Percentiles rank a stretch among this genome's conserved stretches.
Conservation (phyloP, 257 asterid genomes). For the Solanum lignicaule region DNA sequence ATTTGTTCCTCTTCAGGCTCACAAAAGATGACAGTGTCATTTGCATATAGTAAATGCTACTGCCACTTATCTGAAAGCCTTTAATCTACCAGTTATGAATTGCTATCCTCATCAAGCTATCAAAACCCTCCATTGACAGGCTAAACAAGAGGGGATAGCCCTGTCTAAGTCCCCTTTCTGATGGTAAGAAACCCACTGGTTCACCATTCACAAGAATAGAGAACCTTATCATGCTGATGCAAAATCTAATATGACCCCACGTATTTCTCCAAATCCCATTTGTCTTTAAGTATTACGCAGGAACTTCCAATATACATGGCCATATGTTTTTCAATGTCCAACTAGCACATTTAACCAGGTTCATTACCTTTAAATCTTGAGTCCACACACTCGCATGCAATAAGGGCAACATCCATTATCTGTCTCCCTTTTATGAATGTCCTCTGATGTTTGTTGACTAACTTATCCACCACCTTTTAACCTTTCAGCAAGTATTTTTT, state of each 20-base stretch:
- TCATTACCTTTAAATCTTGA: neutral
- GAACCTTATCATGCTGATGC: neutral
- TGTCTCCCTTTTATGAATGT: neutral
- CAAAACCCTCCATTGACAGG: neutral
- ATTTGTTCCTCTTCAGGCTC: neutral
- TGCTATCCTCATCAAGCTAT: neutral
- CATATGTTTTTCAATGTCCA: neutral
- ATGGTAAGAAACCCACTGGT: neutral
- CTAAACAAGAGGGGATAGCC: neutral
- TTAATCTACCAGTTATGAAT: neutral
- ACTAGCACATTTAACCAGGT: neutral
- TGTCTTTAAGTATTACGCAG: neutral
- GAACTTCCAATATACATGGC: neutral
- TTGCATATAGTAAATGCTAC: neutral
- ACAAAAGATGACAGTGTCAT: neutral
- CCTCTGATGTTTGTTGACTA: neutral
- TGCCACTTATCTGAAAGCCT: neutral
- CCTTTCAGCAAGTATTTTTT: neutral
- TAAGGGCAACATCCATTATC: neutral
- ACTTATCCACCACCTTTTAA: neutral
- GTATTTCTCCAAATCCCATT: neutral
- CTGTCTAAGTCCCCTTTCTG: neutral
- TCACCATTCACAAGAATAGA: neutral
- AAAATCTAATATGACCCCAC: neutral
- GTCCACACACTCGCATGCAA: neutral